A percentile compares a stretch with the other conserved stretches of the same genome.
Conservation (phyloP, 2,329 filamentous ascomycete genomes). For the Grosmannia clavigera region DNA sequence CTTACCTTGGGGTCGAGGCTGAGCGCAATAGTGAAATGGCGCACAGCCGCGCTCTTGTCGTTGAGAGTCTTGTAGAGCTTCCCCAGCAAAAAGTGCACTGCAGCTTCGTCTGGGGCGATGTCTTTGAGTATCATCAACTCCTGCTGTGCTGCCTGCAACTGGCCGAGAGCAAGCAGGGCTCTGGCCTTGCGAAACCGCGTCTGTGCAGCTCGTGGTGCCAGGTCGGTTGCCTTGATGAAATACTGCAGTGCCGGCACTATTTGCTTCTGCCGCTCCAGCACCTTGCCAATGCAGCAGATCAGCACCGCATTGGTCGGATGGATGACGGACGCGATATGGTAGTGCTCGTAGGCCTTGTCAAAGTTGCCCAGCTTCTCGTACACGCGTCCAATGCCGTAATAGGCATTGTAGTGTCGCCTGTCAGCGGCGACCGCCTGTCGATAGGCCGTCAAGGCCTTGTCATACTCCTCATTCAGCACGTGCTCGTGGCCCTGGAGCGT, state of each 20-base stretch:
- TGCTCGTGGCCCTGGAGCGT: slow-evolving; percentile 94
- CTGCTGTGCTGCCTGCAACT: slow-evolving; percentile 58
- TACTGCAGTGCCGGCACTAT: slow-evolving; percentile 65
- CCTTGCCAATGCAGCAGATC: slow-evolving; percentile 82
- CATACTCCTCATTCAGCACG: slow-evolving; percentile 91
- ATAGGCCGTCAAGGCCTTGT: slow-evolving; percentile 83
- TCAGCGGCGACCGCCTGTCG: slow-evolving; percentile 77
- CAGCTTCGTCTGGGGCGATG: slow-evolving; percentile 84
- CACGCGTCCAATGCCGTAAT: slow-evolving; percentile 76
- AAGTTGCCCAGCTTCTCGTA: slow-evolving; percentile 86
- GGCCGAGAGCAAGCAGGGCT: slow-evolving; percentile 64
- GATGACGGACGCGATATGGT: slow-evolving; percentile 73
- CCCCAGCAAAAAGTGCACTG: slow-evolving; percentile 88
- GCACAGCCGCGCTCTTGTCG: slow-evolving; percentile 69
- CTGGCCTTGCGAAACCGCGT: slow-evolving; percentile 90
- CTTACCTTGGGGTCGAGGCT: slow-evolving; percentile 92
- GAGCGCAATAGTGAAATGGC: slow-evolving; percentile 86
- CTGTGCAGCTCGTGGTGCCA: slow-evolving; percentile 70
- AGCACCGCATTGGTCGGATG: slow-evolving; percentile 91
- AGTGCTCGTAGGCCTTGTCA: slow-evolving; percentile 84
- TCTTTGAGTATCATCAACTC: slow-evolving; percentile 86
- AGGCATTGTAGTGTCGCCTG: slow-evolving; percentile 91
- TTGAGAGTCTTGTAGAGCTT: slow-evolving; percentile 65
- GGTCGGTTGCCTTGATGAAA: slow-evolving; percentile 69
- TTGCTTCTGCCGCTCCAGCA: slow-evolving; percentile 81